Evolutionary conservation across 1,284 basidiomycete genomes (phyloP).

Genomic region (Anthracocystis walkeri): DNA sequence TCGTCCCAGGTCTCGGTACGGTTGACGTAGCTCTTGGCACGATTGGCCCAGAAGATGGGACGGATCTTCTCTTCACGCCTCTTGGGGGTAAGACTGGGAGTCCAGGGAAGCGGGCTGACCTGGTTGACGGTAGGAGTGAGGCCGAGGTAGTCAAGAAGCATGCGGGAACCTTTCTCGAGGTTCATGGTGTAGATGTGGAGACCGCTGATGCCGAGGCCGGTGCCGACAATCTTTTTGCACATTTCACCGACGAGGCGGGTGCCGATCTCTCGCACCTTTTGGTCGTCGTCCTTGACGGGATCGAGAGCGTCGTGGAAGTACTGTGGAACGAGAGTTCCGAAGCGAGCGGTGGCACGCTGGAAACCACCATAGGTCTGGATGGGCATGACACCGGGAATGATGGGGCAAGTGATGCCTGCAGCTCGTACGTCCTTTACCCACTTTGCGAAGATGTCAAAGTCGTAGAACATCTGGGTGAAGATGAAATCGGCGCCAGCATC

Average conservation of each 20-base stretch:
- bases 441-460: conserved; percentile 82
- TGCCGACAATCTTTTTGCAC: conserved; percentile 65
- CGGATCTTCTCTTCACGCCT: conserved; percentile 67
- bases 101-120: conserved; percentile 67
- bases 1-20: conserved; percentile 83
- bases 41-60: conserved; percentile 70
- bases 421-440: conserved; percentile 79
- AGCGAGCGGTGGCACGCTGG: conserved; percentile 87
- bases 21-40: conserved; percentile 65
- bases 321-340: conserved; percentile 85
- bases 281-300: conserved; percentile 79
- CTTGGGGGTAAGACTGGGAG: conserved; percentile 66
- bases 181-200: conserved; percentile 70
- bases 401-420: conserved; percentile 85
- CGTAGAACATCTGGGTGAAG: conserved; percentile 97
- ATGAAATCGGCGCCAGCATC: conserved; percentile 89
- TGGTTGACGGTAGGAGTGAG: conserved; percentile 64
- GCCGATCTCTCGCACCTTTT: conserved; percentile 61
- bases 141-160: conserved; percentile 68
- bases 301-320: conserved; percentile 83
- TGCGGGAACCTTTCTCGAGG: conserved; percentile 67
- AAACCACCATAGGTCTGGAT: conserved; percentile 99
- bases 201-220: conserved; percentile 63
- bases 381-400: conserved; percentile 95
- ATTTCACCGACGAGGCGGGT: conserved; percentile 66